Conservation (phyloP, 2,329 filamentous ascomycete genomes). For the Trematosphaeria pertusa region DNA sequence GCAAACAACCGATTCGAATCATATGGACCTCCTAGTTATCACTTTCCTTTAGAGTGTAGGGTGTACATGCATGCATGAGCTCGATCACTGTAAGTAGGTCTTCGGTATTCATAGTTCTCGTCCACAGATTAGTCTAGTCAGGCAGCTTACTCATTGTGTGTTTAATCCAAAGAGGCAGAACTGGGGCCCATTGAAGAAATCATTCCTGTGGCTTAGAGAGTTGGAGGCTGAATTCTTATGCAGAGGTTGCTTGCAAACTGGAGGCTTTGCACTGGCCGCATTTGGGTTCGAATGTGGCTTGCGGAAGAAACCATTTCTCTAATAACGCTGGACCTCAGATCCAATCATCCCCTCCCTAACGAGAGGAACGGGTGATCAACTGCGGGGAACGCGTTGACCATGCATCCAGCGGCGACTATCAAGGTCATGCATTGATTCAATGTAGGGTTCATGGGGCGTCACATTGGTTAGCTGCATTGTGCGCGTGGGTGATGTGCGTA, state of each 20-base stretch:
- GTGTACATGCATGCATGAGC: too few relatives aligned
- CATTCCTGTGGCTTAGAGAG: too few relatives aligned
- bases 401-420: not conserved
- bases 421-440: conserved; percentile 6
- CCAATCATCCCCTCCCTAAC: not conserved
- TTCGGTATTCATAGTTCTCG: too few relatives aligned
- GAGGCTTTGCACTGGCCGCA: conserved; percentile 2
- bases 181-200: too few relatives aligned
- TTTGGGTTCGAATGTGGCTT: conserved; percentile 4
- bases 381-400: not conserved
- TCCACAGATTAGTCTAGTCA: too few relatives aligned
- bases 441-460: conserved; percentile 6
- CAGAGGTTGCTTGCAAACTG: not conserved
- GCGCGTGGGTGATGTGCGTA: conserved; percentile 3
- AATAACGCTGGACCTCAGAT: not conserved
- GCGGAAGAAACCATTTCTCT: conserved; percentile 1
- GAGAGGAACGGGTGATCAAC: conserved; percentile 1
- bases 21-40: too few relatives aligned
- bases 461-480: conserved; percentile 7
- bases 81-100: too few relatives aligned
- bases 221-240: too few relatives aligned
- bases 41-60: too few relatives aligned
- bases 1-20: too few relatives aligned
- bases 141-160: too few relatives aligned
- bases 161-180: too few relatives aligned